These are phyloP conservation scores for Magnaporthiopsis poae DNA, from an alignment of 2,329 filamentous ascomycete genomes.

Conservation along the genomic window DNA sequence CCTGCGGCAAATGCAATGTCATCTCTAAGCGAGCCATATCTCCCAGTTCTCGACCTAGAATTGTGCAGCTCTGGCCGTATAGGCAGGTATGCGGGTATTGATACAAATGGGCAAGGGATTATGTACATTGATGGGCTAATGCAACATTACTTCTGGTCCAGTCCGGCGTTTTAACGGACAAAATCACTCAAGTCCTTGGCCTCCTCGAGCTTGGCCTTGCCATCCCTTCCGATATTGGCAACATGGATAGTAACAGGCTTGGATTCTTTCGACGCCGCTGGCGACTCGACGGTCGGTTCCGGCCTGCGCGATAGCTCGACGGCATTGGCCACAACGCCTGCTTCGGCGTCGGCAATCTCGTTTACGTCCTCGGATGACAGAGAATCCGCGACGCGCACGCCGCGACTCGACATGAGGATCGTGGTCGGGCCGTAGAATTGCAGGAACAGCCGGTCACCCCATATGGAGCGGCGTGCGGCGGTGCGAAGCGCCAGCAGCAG, in stretches of 20 bases:
- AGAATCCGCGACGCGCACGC: conserved; percentile 65
- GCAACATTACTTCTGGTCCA: not conserved
- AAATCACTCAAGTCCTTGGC: conserved; percentile 49
- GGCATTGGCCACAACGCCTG: conserved; percentile 57
- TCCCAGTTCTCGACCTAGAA: not conserved
- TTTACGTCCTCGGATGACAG: conserved; percentile 72
- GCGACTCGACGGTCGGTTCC: conserved; percentile 14
- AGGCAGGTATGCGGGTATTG: not conserved
- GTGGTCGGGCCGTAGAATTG: conserved; percentile 81
- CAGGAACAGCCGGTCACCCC: conserved; percentile 87
- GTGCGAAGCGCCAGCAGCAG: conserved; percentile 62
- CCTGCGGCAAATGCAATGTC: too few relatives aligned
- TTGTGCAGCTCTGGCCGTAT: not conserved
- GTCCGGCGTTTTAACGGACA: conserved; percentile 25
- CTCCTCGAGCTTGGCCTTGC: conserved; percentile 58
- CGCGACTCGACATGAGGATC: conserved; percentile 80
- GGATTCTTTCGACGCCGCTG: conserved; percentile 21
- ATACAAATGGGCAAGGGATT: not conserved
- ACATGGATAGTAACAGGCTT: conserved; percentile 41
- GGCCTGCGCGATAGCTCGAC: conserved; percentile 36
- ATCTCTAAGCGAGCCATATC: too few relatives aligned
- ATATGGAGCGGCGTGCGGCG: conserved; percentile 69
- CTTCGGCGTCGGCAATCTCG: conserved; percentile 75
- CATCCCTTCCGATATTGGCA: conserved; percentile 47
- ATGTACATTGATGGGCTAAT: not conserved